A percentile compares a stretch with the other conserved stretches of the same genome.
Conservation (phyloP, 2,329 filamentous ascomycete species). For the Cadophora gregata region DNA sequence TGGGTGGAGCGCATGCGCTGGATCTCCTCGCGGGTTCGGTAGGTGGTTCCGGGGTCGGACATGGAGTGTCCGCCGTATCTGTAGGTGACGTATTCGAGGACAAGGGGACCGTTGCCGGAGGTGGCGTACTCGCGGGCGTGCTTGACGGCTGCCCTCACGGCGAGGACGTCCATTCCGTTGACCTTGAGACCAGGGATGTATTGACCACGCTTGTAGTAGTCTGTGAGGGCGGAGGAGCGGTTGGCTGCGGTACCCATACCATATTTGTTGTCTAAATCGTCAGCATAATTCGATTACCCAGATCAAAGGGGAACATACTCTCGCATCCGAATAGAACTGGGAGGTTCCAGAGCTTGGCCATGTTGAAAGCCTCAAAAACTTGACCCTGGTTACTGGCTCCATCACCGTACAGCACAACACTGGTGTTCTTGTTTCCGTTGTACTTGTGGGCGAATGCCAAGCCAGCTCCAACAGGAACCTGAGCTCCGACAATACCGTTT, state of each 20-base stretch:
- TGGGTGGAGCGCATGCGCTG: constrained; percentile 99
- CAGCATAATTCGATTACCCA: constrained; percentile 33
- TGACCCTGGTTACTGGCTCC: constrained; percentile 99
- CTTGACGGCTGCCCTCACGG: constrained; percentile 94
- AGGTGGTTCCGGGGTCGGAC: constrained; percentile 99
- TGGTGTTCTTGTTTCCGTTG: constrained; percentile 82
- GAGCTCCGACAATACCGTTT: constrained; percentile 98
- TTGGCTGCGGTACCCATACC: constrained; percentile 98
- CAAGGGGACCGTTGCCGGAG: constrained; percentile 86
- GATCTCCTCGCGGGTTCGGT: constrained; percentile 98
- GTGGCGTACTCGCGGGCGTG: constrained; percentile 90
- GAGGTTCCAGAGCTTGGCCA: constrained; percentile 99
- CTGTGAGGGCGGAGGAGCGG: constrained; percentile 92
- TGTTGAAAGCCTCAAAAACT: constrained; percentile 99
- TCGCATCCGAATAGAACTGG: constrained; percentile 97
- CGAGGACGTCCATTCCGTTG: constrained; percentile 99
- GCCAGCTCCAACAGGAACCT: constrained; percentile 96
- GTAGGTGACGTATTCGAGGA: constrained; percentile 99
- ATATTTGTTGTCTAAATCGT: constrained; percentile 92
- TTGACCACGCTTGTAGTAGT: constrained; percentile 99
- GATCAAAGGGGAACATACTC: constrained; percentile 66
- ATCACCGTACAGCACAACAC: constrained; percentile 93
- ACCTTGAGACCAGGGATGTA: constrained; percentile 99
- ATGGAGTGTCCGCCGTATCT: constrained; percentile 99
- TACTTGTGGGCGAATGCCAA: constrained; percentile 98